Percentiles rank a stretch among this genome's conserved stretches.
Conservation (phyloP, 768 basidiomycete genomes). For the Pleurotus platypus region DNA sequence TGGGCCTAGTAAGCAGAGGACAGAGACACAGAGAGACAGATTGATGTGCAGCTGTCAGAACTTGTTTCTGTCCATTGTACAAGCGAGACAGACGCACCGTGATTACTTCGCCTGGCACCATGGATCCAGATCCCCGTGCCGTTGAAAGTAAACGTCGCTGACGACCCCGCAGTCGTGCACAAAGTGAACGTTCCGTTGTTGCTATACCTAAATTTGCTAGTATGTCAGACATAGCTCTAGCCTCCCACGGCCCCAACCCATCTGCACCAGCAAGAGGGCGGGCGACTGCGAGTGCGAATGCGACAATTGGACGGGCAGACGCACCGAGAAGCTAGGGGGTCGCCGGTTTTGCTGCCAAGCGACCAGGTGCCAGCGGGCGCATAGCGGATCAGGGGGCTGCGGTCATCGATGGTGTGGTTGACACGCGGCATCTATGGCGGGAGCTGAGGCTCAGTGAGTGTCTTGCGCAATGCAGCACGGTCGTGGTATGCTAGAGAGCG, state of each 20-base stretch:
- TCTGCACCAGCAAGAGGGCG: no score
- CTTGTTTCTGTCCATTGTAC: no score
- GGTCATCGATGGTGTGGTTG: conserved; percentile 8
- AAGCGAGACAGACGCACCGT: not conserved
- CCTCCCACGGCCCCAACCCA: no score
- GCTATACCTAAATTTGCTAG: not conserved
- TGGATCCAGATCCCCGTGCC: conserved; percentile 6
- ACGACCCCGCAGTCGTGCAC: not conserved
- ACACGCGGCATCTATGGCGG: not conserved
- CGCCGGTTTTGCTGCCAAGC: not conserved
- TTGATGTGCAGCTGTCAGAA: no score
- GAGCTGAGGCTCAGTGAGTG: no score
- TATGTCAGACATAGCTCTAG: no score
- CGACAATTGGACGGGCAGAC: not conserved
- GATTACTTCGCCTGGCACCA: conserved; percentile 2
- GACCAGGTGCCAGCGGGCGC: not conserved
- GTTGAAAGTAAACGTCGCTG: conserved; percentile 8
- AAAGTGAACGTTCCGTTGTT: conserved; percentile 8
- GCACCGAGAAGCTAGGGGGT: not conserved
- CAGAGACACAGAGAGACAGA: no score
- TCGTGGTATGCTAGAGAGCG: no score
- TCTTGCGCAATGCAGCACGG: no score
- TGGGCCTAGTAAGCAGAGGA: not conserved
- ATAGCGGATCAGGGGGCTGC: conserved; percentile 5
- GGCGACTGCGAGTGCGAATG: no score